Evolutionary conservation across 306 rosid genomes (phyloP).

Genomic region (Cicer bijugum): DNA sequence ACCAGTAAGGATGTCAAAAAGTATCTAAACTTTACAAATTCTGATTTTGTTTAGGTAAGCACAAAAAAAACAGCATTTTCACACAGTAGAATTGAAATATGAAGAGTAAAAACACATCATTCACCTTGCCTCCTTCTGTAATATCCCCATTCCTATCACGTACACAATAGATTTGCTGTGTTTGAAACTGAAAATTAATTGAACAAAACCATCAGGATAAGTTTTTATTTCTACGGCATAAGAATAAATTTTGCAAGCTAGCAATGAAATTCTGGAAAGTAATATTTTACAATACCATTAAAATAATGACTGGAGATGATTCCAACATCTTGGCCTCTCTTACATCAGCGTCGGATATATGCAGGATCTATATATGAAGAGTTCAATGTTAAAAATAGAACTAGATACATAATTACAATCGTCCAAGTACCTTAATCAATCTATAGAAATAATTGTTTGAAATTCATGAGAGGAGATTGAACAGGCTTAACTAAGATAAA

Average conservation of each 20-base stretch:
- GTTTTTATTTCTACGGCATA: slow-evolving; percentile 28
- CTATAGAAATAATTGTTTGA: neutral
- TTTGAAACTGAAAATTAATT: slow-evolving; percentile 68
- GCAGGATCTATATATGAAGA: slow-evolving; percentile 70
- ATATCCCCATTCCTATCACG: slow-evolving; percentile 75
- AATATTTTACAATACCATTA: slow-evolving; percentile 56
- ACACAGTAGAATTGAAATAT: slow-evolving; percentile 24
- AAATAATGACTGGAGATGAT: slow-evolving; percentile 68
- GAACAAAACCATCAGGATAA: slow-evolving; percentile 29
- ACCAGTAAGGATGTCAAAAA: slow-evolving; percentile 4
- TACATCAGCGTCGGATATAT: slow-evolving; percentile 78
- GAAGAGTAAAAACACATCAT: slow-evolving; percentile 14
- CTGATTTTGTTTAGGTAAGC: neutral
- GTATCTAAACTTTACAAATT: slow-evolving; percentile 5
- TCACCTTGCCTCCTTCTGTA: slow-evolving; percentile 92
- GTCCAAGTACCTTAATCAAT: slow-evolving; percentile 32
- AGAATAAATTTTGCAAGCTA: slow-evolving; percentile 16
- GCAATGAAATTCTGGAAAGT: slow-evolving; percentile 11
- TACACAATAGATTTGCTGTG: slow-evolving; percentile 90
- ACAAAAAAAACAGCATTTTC: slow-evolving; percentile 7
- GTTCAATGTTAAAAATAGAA: slow-evolving; percentile 36
- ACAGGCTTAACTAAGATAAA: slow-evolving; percentile 17
- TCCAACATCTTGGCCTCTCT: slow-evolving; percentile 89
- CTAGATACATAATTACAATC: neutral
- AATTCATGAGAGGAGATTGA: neutral